Percentiles rank a stretch among this genome's conserved stretches.
phyloP scores from a whole-genome alignment of 1,284 basidiomycete species.

The Irpex sp. region DNA sequence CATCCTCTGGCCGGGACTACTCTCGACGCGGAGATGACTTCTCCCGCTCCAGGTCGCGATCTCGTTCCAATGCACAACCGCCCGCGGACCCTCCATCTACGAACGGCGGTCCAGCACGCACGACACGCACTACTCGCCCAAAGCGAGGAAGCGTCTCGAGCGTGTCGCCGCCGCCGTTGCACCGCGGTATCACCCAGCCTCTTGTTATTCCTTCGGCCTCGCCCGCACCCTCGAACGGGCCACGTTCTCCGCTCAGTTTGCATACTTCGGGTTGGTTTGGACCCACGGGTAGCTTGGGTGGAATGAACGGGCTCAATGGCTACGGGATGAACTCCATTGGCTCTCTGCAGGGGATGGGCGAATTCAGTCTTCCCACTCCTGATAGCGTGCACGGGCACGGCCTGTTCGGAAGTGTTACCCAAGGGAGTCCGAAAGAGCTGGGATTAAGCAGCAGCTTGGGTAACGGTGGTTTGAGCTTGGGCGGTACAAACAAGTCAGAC shows the following conservation, averaged over 20 bases:
- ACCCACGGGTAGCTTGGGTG: not conserved
- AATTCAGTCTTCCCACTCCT: constrained; percentile 37
- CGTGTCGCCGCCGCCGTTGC: constrained; percentile 39
- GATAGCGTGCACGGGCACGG: constrained; percentile 32
- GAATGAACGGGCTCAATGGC: constrained; percentile 10
- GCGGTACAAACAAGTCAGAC: constrained; percentile 18
- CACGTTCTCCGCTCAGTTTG: constrained; percentile 13
- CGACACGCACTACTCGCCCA: constrained; percentile 30
- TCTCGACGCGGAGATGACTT: constrained; percentile 8
- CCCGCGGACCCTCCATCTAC: constrained; percentile 28
- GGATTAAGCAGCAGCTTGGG: constrained; percentile 14
- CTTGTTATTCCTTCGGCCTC: constrained; percentile 49
- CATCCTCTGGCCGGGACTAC: constrained; percentile 4
- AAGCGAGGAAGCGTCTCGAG: constrained; percentile 46
- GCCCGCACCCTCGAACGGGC: constrained; percentile 11
- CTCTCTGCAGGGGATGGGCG: constrained; percentile 20
- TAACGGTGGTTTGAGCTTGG: constrained; percentile 17
- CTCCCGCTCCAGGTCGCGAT: constrained; percentile 45
- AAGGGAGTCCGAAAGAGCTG: constrained; percentile 31
- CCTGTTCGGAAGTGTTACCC: constrained; percentile 14
- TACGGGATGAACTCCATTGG: constrained; percentile 19
- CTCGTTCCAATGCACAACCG: constrained; percentile 23
- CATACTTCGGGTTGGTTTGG: constrained; percentile 16
- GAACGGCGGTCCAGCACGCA: constrained; percentile 33
- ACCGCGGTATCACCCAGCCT: constrained; percentile 37